phyloP scores from a whole-genome alignment of 768 basidiomycete species.

The Dacryopinax primogenitus region DNA sequence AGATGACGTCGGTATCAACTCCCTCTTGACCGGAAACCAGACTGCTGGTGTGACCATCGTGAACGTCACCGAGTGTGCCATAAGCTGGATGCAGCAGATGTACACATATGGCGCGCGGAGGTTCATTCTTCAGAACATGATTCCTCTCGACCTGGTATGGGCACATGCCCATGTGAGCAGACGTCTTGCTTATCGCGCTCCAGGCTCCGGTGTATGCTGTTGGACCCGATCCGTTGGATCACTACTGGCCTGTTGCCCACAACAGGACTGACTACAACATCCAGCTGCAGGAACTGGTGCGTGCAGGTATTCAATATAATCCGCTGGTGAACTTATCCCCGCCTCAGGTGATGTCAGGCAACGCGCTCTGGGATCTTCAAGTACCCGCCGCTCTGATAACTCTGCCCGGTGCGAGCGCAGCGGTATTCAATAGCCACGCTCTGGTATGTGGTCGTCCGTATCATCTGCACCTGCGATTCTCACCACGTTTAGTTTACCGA shows the following conservation, averaged over 20 bases:
- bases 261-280: constrained; percentile 49
- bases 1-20: constrained; percentile 9
- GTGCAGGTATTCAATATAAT: constrained; percentile 26
- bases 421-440: background rate
- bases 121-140: constrained; percentile 32
- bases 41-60: constrained; percentile 9
- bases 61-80: constrained; percentile 8
- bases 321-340: background rate
- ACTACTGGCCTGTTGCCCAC: constrained; percentile 38
- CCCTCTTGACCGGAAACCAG: constrained; percentile 9
- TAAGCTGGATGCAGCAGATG: constrained; percentile 9
- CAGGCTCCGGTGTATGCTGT: constrained; percentile 35
- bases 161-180: background rate
- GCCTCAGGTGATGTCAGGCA: constrained; percentile 19
- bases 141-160: constrained; percentile 37
- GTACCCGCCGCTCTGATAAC: constrained; percentile 37
- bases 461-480: constrained; percentile 45
- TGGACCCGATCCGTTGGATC: constrained; percentile 34
- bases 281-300: constrained; percentile 41
- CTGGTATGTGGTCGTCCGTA: constrained; percentile 24
- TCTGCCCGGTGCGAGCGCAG: constrained; percentile 32
- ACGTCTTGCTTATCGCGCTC: background rate
- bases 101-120: background rate
- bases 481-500: constrained; percentile 37
- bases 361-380: constrained; percentile 40